phyloP scores from a whole-genome alignment of 1,139 yeast genomes.

The Groenewaldozyma auringiensis region DNA sequence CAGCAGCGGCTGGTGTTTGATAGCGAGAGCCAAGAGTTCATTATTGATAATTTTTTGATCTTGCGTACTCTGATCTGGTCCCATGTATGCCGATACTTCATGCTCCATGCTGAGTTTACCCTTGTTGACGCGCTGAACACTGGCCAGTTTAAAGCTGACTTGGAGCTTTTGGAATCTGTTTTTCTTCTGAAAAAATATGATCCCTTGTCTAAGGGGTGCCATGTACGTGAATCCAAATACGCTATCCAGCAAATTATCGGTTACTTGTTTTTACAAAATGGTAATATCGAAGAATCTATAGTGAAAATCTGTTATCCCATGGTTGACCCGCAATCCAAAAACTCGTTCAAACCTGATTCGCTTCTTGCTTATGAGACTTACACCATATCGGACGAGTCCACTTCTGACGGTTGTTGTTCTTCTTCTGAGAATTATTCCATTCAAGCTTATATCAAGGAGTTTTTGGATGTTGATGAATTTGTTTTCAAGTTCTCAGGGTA shows the following conservation, averaged over 20 bases:
- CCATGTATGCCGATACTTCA: background rate
- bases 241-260: background rate
- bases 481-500: background rate
- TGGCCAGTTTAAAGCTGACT: background rate
- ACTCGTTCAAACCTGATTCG: background rate
- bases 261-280: background rate
- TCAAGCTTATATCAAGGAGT: background rate
- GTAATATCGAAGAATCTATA: background rate
- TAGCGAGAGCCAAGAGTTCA: too few species aligned
- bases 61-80: background rate
- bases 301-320: background rate
- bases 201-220: background rate
- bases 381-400: background rate
- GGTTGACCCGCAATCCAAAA: background rate
- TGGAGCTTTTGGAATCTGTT: background rate
- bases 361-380: background rate
- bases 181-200: background rate
- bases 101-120: background rate
- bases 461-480: background rate
- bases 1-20: too few species aligned
- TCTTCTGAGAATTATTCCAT: too few species aligned
- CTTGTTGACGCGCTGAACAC: background rate
- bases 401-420: background rate
- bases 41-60: background rate
- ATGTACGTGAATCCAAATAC: background rate